Base-by-base conservation (phyloP, 257 asterid species). In the Avicennia marina region DNA sequence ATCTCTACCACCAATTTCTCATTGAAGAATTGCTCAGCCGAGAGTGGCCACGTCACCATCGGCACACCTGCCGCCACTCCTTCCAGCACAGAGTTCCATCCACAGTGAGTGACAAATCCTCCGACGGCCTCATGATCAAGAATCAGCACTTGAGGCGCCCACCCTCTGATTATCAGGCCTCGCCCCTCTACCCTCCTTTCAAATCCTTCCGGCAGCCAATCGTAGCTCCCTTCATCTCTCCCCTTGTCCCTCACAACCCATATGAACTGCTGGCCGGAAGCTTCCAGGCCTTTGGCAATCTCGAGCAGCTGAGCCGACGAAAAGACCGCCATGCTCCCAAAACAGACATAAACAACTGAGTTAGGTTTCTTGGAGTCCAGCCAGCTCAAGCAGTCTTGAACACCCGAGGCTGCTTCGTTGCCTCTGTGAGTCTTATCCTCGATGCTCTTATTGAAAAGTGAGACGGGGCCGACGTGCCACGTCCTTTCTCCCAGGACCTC, bases 1-100 rank as follows among this genome's bases (percentile, higher is more conserved):
- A 68, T 33, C 36, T 61, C 60, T 18, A 25, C 16, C 53, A 57
- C 70, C 74, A 71, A 39, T 41, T 64, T 74, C 31, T 78, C 81
- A 12, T 75, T 75, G 19, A 27, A 62, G 39, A 78, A 75, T 21
- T 74, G 81, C 67, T 78, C 84, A 0, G 69, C 66, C 3, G 71
- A 74, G 0, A 71, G 56, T 2, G 84, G 84, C 81, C 84, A 78
- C 1, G 84, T 71, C 19, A 68, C 67, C 78, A 74, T 74, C 6
- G 84, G 78, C 7, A 71, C 67, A 0, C 84, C 84, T 1, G 72
- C 62, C 3, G 60, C 39, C 18, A 74, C 63, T 26, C 76, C 76
- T 22, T 73, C 80, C 0, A 68, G 58, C 69, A 71, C 0, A 3
- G 78, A 71, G 32, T 73, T 78, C 80, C 80, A 77, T 22, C 83